Conservation (phyloP, 2,329 filamentous ascomycete species). For the Neofusicoccum sp. region DNA sequence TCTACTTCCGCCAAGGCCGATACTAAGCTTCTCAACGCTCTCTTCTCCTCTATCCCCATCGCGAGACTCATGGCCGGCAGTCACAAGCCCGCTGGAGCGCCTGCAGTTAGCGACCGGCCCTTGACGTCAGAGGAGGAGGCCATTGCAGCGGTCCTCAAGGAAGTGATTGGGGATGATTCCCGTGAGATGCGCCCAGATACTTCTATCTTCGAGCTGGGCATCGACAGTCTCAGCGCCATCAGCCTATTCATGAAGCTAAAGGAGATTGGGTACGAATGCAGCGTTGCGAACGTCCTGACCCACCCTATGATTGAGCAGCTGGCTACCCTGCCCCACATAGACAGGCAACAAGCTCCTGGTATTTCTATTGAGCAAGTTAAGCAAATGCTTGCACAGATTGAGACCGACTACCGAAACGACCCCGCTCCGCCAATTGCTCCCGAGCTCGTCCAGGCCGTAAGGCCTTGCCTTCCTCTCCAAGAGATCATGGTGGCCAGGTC, state of each 20-base stretch:
- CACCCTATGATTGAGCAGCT: slow-evolving; percentile 40
- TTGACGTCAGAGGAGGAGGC: slow-evolving; percentile 31
- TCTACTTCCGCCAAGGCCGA: slow-evolving; percentile 39
- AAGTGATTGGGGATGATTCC: slow-evolving; percentile 27
- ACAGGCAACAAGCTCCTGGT: slow-evolving; percentile 8
- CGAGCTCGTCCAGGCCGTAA: slow-evolving; percentile 24
- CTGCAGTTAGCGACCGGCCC: not conserved
- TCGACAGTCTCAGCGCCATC: slow-evolving; percentile 44
- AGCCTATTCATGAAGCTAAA: slow-evolving; percentile 39
- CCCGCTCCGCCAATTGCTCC: slow-evolving; percentile 22
- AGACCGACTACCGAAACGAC: slow-evolving; percentile 27
- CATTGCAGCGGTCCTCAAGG: slow-evolving; percentile 30
- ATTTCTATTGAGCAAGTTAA: not conserved
- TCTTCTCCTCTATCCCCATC: slow-evolving; percentile 34
- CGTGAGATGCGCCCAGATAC: slow-evolving; percentile 28
- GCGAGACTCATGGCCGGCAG: slow-evolving; percentile 24
- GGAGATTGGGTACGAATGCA: slow-evolving; percentile 37
- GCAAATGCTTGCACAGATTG: slow-evolving; percentile 25
- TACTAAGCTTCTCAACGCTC: slow-evolving; percentile 32
- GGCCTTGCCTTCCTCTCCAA: slow-evolving; percentile 37
- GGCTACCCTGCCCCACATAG: slow-evolving; percentile 29
- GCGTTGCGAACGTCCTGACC: slow-evolving; percentile 39
- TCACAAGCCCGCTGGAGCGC: not conserved
- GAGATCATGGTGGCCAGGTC: slow-evolving; percentile 43
- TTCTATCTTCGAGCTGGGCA: slow-evolving; percentile 41